Evolutionary conservation across 441 rosid genomes (phyloP).

Genomic region (Capsella rubella): DNA sequence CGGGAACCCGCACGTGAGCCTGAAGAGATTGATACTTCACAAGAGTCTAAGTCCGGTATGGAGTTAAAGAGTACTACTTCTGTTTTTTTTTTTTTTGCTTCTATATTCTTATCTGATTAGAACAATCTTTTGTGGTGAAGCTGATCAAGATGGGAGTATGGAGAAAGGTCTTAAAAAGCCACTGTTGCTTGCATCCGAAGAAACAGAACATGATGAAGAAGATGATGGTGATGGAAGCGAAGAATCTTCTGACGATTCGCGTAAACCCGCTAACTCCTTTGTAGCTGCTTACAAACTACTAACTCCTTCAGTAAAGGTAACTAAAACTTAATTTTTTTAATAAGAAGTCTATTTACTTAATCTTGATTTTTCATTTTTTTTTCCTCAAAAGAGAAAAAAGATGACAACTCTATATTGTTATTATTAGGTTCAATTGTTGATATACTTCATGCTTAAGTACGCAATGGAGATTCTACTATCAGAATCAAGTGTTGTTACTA

Average conservation of each 20-base stretch:
- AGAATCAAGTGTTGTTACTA: slow-evolving; percentile 87
- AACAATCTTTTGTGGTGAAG: slow-evolving; percentile 44
- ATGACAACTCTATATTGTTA: not conserved
- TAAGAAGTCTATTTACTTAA: not conserved
- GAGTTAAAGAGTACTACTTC: not conserved
- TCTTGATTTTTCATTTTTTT: not conserved
- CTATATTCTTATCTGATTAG: slow-evolving; percentile 9
- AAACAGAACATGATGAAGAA: slow-evolving; percentile 53
- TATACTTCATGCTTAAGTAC: slow-evolving; percentile 96
- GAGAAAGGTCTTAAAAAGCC: slow-evolving; percentile 79
- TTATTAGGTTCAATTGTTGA: slow-evolving; percentile 83
- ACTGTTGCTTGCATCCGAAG: slow-evolving; percentile 62
- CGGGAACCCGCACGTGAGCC: slow-evolving; percentile 68
- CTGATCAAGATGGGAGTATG: slow-evolving; percentile 57
- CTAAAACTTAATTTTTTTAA: not conserved
- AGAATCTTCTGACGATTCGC: slow-evolving; percentile 68
- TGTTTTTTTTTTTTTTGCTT: not conserved
- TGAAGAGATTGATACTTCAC: slow-evolving; percentile 51
- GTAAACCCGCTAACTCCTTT: slow-evolving; percentile 70
- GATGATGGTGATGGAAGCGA: slow-evolving; percentile 75
- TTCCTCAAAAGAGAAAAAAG: not conserved
- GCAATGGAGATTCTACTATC: slow-evolving; percentile 93
- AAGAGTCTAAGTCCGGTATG: slow-evolving; percentile 59
- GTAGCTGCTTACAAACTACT: slow-evolving; percentile 81
- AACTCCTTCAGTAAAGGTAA: slow-evolving; percentile 94